Evolutionary conservation across 2,329 filamentous ascomycete species (phyloP).

Genomic region (Cyclaneusma minus): DNA sequence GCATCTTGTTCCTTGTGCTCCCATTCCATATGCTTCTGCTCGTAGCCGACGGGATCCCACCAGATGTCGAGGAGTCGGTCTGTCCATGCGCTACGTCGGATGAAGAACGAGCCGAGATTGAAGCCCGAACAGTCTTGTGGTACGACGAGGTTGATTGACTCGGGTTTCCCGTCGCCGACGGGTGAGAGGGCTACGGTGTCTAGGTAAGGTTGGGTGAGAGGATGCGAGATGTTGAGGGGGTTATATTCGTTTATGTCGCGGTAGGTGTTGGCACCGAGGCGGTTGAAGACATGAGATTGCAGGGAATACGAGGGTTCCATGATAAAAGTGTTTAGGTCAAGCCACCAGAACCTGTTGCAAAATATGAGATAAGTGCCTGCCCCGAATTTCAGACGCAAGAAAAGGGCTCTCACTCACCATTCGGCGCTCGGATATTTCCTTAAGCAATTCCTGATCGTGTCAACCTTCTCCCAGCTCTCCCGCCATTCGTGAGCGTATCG

Average conservation of each 20-base stretch:
- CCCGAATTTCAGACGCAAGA: conserved; percentile 1
- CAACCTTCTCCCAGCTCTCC: conserved; percentile 98
- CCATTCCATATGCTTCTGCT: conserved; percentile 98
- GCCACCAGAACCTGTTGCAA: conserved; percentile 98
- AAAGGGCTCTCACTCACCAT: conserved; percentile 50
- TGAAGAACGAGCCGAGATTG: conserved; percentile 91
- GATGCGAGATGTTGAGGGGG: conserved; percentile 84
- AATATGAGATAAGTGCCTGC: too few relatives aligned
- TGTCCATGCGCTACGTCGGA: conserved; percentile 73
- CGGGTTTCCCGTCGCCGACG: conserved; percentile 58
- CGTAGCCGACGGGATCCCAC: conserved; percentile 97
- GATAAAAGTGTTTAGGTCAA: conserved; percentile 92
- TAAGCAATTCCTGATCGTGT: conserved; percentile 77
- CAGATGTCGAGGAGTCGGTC: conserved; percentile 86
- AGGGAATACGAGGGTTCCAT: conserved; percentile 92
- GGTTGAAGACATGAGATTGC: conserved; percentile 77
- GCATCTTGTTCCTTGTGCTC: conserved; percentile 98
- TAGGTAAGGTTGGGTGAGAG: conserved; percentile 57
- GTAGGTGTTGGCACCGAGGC: conserved; percentile 61
- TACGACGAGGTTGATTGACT: conserved; percentile 75
- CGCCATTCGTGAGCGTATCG: conserved; percentile 97
- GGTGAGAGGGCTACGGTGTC: conserved; percentile 58
- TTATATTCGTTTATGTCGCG: conserved; percentile 96
- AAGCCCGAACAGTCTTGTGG: conserved; percentile 93
- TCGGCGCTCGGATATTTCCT: conserved; percentile 90